phyloP scores from a whole-genome alignment of 192 early-diverging fungal species.

The Linnemannia exigua region DNA sequence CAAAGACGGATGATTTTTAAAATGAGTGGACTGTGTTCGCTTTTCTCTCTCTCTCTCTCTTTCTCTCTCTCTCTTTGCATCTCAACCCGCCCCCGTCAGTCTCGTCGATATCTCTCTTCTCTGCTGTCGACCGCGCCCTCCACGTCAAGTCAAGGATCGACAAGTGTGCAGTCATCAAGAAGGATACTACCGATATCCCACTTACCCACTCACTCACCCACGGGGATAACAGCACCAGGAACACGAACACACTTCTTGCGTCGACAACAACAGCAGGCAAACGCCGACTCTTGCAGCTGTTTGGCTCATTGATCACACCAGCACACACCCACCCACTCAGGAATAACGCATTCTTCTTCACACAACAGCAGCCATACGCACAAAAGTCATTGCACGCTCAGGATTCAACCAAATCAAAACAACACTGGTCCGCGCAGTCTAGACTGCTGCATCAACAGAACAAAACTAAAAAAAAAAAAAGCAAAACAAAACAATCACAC shows the following conservation, averaged over 20 bases:
- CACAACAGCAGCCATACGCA: too few species aligned
- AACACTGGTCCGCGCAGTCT: slow-evolving; percentile 5
- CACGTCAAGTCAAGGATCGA: not conserved
- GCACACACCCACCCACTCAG: too few species aligned
- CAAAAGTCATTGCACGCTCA: not conserved
- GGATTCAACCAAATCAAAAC: not conserved
- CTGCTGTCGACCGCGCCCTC: not conserved
- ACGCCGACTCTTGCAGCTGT: too few species aligned
- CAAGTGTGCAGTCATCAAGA: not conserved
- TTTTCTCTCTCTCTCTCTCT: not conserved
- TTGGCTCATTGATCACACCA: too few species aligned
- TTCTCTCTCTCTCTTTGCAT: not conserved
- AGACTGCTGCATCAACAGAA: not conserved
- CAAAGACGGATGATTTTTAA: too few species aligned
- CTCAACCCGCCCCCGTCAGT: not conserved
- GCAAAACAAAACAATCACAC: not conserved
- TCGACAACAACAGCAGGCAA: too few species aligned
- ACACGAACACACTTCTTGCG: too few species aligned
- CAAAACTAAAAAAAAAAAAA: not conserved
- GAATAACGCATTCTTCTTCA: too few species aligned
- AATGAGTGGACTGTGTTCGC: too few species aligned
- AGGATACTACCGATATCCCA: not conserved
- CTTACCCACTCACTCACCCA: too few species aligned
- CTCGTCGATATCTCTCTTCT: not conserved
- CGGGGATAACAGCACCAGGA: too few species aligned